phyloP scores from a whole-genome alignment of 441 rosid species.

The Euphorbia celastroides region DNA sequence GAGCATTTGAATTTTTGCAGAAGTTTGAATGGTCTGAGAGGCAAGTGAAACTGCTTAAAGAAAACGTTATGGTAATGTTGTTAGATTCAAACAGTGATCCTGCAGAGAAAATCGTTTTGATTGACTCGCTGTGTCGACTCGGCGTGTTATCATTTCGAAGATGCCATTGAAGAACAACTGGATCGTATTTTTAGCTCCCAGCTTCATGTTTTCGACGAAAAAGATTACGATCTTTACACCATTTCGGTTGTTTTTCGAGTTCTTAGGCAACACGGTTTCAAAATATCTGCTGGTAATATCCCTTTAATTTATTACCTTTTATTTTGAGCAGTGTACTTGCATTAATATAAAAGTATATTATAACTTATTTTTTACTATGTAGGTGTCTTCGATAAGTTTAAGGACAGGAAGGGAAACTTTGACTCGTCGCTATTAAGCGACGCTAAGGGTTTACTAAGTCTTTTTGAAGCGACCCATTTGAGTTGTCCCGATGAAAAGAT shows the following conservation, averaged over 20 bases:
- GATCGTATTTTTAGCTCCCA: not conserved
- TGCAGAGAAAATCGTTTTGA: conserved; percentile 3
- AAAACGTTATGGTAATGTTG: conserved; percentile 4
- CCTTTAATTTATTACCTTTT: no score
- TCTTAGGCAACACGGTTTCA: conserved; percentile 20
- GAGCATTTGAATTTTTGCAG: conserved; percentile 8
- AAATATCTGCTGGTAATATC: conserved; percentile 11
- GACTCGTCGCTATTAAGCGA: not conserved
- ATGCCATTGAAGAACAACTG: conserved; percentile 1
- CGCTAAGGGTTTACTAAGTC: conserved; percentile 11
- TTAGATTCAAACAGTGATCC: not conserved
- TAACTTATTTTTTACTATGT: no score
- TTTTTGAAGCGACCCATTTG: conserved; percentile 19
- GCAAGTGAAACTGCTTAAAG: conserved; percentile 3
- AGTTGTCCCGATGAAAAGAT: conserved; percentile 9
- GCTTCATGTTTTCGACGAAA: not conserved
- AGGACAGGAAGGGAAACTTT: conserved; percentile 11
- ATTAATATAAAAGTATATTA: no score
- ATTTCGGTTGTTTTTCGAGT: conserved; percentile 17
- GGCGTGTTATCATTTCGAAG: conserved; percentile 21
- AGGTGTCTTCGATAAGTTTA: conserved; percentile 19
- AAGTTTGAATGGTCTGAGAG: conserved; percentile 5
- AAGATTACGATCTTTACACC: conserved; percentile 6
- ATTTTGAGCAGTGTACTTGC: no score
- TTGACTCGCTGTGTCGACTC: conserved; percentile 19